phyloP scores from a whole-genome alignment of 2,329 filamentous ascomycete genomes.

The Colletotrichum sansevieriae region DNA sequence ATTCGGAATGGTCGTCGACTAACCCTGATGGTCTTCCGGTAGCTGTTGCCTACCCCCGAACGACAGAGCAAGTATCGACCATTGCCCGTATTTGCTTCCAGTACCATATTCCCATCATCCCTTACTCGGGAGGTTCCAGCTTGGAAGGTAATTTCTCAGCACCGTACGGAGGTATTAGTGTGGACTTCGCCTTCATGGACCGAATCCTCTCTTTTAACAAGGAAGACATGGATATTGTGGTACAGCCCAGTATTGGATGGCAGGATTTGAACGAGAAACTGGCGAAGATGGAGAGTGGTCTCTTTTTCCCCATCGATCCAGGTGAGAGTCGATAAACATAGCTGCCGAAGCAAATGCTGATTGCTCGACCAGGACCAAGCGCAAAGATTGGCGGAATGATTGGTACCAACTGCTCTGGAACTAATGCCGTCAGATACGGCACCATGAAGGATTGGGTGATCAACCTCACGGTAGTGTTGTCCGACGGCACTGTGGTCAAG shows the following conservation, averaged over 20 bases:
- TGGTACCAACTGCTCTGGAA: slow-evolving; percentile 82
- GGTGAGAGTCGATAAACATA: slow-evolving; percentile 58
- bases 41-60: slow-evolving; percentile 73
- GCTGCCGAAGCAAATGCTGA: neutral
- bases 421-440: slow-evolving; percentile 84
- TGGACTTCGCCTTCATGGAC: slow-evolving; percentile 93
- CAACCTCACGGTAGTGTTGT: slow-evolving; percentile 83
- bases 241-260: slow-evolving; percentile 94
- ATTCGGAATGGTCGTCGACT: slow-evolving; percentile 75
- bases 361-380: slow-evolving; percentile 60
- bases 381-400: slow-evolving; percentile 87
- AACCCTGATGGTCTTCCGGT: slow-evolving; percentile 73
- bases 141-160: slow-evolving; percentile 93
- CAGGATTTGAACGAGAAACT: slow-evolving; percentile 84
- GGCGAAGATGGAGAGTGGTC: slow-evolving; percentile 76
- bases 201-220: slow-evolving; percentile 82
- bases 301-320: slow-evolving; percentile 94
- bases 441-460: slow-evolving; percentile 93
- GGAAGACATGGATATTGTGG: slow-evolving; percentile 92
- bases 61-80: slow-evolving; percentile 69
- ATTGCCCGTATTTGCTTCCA: slow-evolving; percentile 80
- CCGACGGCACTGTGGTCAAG: slow-evolving; percentile 84
- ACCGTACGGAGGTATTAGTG: slow-evolving; percentile 86
- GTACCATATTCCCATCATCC: slow-evolving; percentile 85
- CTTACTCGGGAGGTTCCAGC: slow-evolving; percentile 87